A percentile compares a stretch with the other conserved stretches of the same genome.
These are phyloP conservation scores for Syzygium grande DNA, from an alignment of 345 rosid genomes.

Conservation along the genomic window DNA sequence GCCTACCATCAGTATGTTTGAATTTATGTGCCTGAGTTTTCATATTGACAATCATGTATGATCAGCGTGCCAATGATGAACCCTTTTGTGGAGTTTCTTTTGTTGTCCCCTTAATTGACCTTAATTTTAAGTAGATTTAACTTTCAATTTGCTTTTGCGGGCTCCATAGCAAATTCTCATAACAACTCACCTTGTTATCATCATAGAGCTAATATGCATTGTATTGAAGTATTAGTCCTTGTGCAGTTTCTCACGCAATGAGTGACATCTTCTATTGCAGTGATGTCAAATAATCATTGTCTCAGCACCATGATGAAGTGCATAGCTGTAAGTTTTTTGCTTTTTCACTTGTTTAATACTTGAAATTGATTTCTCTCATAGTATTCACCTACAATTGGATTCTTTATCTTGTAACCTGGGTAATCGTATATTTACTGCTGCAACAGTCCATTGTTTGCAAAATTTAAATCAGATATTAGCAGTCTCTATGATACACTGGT, in stretches of 20 bases:
- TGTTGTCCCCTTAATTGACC: not conserved
- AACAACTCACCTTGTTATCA: not conserved
- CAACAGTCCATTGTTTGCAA: not conserved
- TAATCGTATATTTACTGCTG: not conserved
- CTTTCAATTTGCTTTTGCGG: not conserved
- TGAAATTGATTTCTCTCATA: not conserved
- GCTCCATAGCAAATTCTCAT: not conserved
- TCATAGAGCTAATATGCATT: not conserved
- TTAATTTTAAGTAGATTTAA: not conserved
- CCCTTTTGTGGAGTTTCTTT: not conserved
- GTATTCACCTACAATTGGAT: not conserved
- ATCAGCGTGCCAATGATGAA: not conserved
- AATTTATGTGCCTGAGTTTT: not conserved
- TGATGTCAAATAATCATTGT: constrained; percentile 74
- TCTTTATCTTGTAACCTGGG: not conserved
- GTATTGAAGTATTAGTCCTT: not conserved
- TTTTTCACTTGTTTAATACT: not conserved
- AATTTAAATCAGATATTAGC: not conserved
- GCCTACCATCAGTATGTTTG: constrained; percentile 72
- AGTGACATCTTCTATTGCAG: constrained; percentile 31
- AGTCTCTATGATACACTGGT: not conserved
- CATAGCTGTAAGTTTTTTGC: constrained; percentile 66
- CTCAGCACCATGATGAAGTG: constrained; percentile 85
- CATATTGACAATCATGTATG: not conserved
- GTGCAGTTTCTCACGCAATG: constrained; percentile 12